Base-by-base conservation (phyloP, 2,329 filamentous ascomycete species). In the Fusarium coffeatum region DNA sequence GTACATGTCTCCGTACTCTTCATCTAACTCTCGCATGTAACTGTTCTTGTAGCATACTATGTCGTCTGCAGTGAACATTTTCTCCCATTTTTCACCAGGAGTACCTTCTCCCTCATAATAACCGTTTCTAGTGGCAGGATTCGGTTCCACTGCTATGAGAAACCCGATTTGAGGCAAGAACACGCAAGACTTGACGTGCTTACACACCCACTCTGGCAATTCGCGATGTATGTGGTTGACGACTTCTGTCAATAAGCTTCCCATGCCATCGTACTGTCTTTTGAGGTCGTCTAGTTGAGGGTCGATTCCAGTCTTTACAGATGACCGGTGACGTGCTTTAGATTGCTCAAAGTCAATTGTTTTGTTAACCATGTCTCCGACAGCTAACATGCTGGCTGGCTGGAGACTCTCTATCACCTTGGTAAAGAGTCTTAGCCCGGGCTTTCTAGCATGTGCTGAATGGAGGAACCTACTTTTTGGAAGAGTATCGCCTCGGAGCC, bases 101-200 rank as follows among this genome's bases (percentile, higher is more conserved):
- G 83, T 77, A 0, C 85, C 83, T 61, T 87, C 83, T 1, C 92
- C 92, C 71, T 89, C 85, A 70, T 91, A 94, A 13, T 87, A 82
- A 0, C 88, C 86, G 48, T 84, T 81, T 0, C 88, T 88, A 3
- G 86, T 89, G 3, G 83, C 78, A 16, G 75, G 65, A 46, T 79
- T 74, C 12, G 66, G 60, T 71, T 93, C 87, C 18, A 97, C 89
- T 0, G 91, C 89, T 4, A 94, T 92, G 40, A 98, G 86, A 76
- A 98, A 99, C 0, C 96, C 96, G 40, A 98, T 88, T 74, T 97
- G 94, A 1, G 94, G 95, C 66, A 97, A 92, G 77, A 96, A 97
- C 20, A 96, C 91, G 67, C 97, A 97, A 57, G 94, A 94, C 34
- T 86, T 83, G 16, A 90, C 80, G 63, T 87, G 84, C 30, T 80